Base-by-base conservation (phyloP, 1,139 yeast species). In the Geotrichum restrictum region DNA sequence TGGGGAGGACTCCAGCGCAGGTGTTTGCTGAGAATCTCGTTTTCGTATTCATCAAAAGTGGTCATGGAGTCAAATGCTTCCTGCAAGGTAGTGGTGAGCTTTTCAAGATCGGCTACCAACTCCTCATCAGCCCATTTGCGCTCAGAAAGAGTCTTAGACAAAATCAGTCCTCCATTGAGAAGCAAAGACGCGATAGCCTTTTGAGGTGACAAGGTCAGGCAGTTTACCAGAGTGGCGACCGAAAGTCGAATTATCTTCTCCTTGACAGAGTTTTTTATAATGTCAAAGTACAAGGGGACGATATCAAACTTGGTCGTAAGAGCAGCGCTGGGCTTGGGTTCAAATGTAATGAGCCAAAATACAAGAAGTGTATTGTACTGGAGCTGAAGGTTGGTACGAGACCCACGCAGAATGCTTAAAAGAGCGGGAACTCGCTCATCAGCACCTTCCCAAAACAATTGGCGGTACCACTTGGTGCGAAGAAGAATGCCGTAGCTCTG, bases 101-200 rank as follows among this genome's bases (percentile, higher is more conserved):
- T 69, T 32, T 74, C 74, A 60, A 94, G 78, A 68, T 91, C 98
- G 36, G 74, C 76, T 49, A 87, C 79, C 60, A 94, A 79, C 68
- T 93, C 99, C 59, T 88, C 95, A 68, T 93, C 99, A 11, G 96
- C 87, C 83, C 95, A 91, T 69, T 93, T 93, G 63, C 98, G 78
- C 59, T 86, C 93, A 59, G 81, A 79, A 61, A 93, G 78, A 52
- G 84, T 81, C 60, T 79, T 81, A 55, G 88, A 74, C 8, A 82
- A 77, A 49, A 82, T 78, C 56, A 88, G 74, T 2, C 95, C 95
- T 62, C 85, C 87, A 57, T 87, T 87, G 59, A 87, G 79, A 57
- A 93, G 74, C 50, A 91, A 74, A 51, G 89, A 75, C 58, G 86
- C 85, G 62, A 89, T 79, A 49, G 84, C 78, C 43, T 62, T 61